Evolutionary conservation across 1,139 yeast species (phyloP).

Genomic region (Arxiozyma heterogenica): DNA sequence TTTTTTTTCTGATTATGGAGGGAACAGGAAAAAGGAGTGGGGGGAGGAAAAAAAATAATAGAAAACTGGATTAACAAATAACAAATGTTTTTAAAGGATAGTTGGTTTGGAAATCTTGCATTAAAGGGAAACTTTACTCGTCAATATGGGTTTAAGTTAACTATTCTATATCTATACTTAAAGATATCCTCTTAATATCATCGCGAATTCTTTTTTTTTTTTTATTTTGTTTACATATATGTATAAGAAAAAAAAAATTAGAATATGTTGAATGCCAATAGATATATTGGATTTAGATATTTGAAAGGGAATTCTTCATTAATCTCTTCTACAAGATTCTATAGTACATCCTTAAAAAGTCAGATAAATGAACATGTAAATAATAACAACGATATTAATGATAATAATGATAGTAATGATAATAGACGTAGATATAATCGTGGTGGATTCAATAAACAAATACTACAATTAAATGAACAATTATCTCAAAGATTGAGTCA

Average conservation of each 20-base stretch:
- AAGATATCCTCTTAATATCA: too few species aligned
- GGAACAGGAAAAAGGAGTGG: neutral
- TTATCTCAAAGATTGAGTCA: neutral
- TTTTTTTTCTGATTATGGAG: neutral
- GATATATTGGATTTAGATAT: neutral
- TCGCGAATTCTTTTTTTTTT: too few species aligned
- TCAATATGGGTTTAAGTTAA: too few species aligned
- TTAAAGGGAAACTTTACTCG: too few species aligned
- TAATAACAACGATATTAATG: neutral
- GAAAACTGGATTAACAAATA: too few species aligned
- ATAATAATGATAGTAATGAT: neutral
- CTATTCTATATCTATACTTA: too few species aligned
- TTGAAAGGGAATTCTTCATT: neutral
- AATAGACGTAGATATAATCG: neutral
- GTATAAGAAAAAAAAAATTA: too few species aligned
- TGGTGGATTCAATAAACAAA: neutral
- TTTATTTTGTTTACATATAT: too few species aligned
- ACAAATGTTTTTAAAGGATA: too few species aligned
- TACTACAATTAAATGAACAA: neutral
- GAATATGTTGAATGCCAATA: neutral
- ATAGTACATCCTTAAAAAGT: neutral
- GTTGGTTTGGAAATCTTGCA: too few species aligned
- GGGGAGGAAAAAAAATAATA: too few species aligned
- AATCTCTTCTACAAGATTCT: neutral
- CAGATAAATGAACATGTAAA: neutral